phyloP scores from a whole-genome alignment of 495 filamentous ascomycete genomes.

The Aspergillus funiculosus region DNA sequence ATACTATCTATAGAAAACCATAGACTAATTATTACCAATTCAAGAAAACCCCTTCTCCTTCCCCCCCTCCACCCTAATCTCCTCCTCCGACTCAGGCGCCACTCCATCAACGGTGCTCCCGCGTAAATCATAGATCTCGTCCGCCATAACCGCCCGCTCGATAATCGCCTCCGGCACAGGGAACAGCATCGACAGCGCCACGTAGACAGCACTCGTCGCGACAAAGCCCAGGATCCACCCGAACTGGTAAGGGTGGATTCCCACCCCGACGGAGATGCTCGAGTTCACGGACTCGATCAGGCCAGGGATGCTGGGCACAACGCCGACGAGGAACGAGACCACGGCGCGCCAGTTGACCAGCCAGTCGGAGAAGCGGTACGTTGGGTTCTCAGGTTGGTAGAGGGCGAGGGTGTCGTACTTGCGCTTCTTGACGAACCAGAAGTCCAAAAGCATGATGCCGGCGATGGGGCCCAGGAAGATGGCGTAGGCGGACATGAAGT shows the following conservation, averaged over 20 bases:
- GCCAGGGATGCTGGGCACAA: slow-evolving; percentile 57
- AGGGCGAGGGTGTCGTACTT: slow-evolving; percentile 54
- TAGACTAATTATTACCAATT: neutral
- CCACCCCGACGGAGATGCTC: slow-evolving; percentile 39
- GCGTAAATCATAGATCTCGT: slow-evolving; percentile 45
- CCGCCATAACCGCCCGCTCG: slow-evolving; percentile 36
- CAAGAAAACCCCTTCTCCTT: slow-evolving; percentile 13
- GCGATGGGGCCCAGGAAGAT: slow-evolving; percentile 67
- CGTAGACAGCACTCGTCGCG: slow-evolving; percentile 42
- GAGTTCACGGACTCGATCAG: slow-evolving; percentile 48
- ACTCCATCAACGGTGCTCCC: slow-evolving; percentile 29
- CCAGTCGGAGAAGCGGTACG: slow-evolving; percentile 49
- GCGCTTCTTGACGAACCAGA: slow-evolving; percentile 58
- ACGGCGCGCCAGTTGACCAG: slow-evolving; percentile 64
- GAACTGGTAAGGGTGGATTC: slow-evolving; percentile 49
- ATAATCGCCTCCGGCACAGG: slow-evolving; percentile 37
- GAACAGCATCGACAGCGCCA: slow-evolving; percentile 34
- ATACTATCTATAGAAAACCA: neutral
- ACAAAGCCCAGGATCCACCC: slow-evolving; percentile 53
- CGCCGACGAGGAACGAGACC: slow-evolving; percentile 56
- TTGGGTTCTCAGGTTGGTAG: slow-evolving; percentile 35
- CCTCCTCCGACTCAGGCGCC: slow-evolving; percentile 11
- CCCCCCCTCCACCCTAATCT: slow-evolving; percentile 5
- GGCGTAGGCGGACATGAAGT: slow-evolving; percentile 58
- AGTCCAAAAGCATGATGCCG: slow-evolving; percentile 61